Percentiles rank a stretch among this genome's conserved stretches.
Evolutionary conservation across 768 basidiomycete genomes (phyloP).

Genomic region (Suillus lakei): DNA sequence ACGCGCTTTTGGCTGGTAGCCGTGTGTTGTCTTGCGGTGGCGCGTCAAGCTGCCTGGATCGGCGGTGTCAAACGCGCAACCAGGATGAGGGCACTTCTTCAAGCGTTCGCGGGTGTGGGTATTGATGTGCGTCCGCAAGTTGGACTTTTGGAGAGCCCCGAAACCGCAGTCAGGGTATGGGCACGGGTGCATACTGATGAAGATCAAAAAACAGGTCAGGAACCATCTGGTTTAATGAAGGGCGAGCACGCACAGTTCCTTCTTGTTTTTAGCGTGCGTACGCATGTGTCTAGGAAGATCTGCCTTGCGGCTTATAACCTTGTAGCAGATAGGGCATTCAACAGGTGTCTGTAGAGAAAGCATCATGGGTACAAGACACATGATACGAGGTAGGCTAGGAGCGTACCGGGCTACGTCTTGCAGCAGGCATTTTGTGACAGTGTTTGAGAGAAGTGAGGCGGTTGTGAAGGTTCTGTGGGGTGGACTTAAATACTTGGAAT

Average conservation of each 20-base stretch:
- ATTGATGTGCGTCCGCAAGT: slow-evolving; percentile 31
- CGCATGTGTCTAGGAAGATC: slow-evolving; percentile 35
- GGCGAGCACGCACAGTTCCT: slow-evolving; percentile 24
- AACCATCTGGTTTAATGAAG: background rate
- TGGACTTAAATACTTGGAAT: slow-evolving; percentile 1
- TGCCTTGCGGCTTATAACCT: slow-evolving; percentile 24
- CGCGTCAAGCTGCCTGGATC: slow-evolving; percentile 30
- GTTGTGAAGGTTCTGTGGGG: background rate
- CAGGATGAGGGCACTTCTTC: slow-evolving; percentile 19
- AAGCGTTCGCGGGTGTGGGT: slow-evolving; percentile 24
- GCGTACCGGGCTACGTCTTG: slow-evolving; percentile 13
- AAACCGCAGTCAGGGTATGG: slow-evolving; percentile 23
- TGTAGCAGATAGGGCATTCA: slow-evolving; percentile 20
- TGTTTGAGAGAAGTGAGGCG: background rate
- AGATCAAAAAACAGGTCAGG: slow-evolving; percentile 9
- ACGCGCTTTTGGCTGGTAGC: slow-evolving; percentile 18
- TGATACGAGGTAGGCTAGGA: background rate
- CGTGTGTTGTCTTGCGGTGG: slow-evolving; percentile 25
- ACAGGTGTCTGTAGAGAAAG: slow-evolving; percentile 12
- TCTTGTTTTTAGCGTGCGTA: slow-evolving; percentile 26
- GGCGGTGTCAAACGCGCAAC: slow-evolving; percentile 16
- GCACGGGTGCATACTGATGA: slow-evolving; percentile 29
- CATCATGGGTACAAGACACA: background rate
- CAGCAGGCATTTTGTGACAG: slow-evolving; percentile 14
- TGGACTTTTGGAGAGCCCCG: slow-evolving; percentile 31